Conservation (phyloP, 306 rosid genomes). For the Comarum palustre region DNA sequence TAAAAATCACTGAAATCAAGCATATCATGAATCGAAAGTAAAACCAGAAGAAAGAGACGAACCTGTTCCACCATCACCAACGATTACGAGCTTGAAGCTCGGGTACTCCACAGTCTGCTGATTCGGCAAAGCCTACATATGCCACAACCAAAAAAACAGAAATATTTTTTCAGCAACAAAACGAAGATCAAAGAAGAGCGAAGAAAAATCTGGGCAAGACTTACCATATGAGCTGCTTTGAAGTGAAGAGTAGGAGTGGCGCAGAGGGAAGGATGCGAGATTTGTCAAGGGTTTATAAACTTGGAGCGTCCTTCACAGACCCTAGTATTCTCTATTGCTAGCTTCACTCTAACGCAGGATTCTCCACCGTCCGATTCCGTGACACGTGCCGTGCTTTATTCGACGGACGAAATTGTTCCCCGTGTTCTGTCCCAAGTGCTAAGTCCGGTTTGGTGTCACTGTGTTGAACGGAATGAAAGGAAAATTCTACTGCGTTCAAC, state of each 20-base stretch:
- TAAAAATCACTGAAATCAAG: not conserved
- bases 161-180: not conserved
- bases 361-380: constrained; percentile 42
- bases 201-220: not conserved
- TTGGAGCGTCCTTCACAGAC: constrained; percentile 1
- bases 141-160: not conserved
- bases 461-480: too few species aligned
- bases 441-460: too few species aligned
- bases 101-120: constrained; percentile 80
- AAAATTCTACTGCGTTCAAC: too few species aligned
- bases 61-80: constrained; percentile 93
- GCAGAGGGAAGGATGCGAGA: not conserved
- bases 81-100: constrained; percentile 77
- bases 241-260: not conserved
- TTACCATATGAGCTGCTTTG: constrained; percentile 20
- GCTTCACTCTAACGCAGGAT: constrained; percentile 41
- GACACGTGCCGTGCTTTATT: not conserved
- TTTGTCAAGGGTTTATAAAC: constrained; percentile 14
- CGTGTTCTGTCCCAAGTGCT: too few species aligned
- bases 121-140: constrained; percentile 59
- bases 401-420: not conserved
- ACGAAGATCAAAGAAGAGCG: not conserved
- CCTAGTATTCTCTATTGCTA: constrained; percentile 22
- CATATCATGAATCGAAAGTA: constrained; percentile 4
- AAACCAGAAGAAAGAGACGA: not conserved